Conservation (phyloP, 2,329 filamentous ascomycete species). For the Fusarium sp. region DNA sequence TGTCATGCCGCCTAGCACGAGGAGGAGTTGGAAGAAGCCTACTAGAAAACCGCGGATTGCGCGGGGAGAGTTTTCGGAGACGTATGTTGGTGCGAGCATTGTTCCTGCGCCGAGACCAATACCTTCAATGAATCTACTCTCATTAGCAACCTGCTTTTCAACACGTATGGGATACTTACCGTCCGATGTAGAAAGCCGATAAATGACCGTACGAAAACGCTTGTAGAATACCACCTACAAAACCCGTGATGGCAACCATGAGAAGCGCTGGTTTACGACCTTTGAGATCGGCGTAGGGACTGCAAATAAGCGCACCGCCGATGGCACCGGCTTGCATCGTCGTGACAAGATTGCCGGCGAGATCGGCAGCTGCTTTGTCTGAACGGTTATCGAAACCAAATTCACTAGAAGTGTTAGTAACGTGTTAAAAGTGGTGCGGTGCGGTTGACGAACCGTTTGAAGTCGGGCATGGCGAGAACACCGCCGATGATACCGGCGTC, state of each 20-base stretch:
- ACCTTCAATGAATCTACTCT: constrained; percentile 63
- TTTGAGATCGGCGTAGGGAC: constrained; percentile 44
- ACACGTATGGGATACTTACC: no score
- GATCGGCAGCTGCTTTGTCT: constrained; percentile 29
- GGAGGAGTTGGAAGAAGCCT: constrained; percentile 70
- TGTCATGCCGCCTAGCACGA: constrained; percentile 63
- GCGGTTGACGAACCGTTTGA: constrained; percentile 21
- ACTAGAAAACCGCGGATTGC: constrained; percentile 69
- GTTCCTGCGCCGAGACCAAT: constrained; percentile 63
- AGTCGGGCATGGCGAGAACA: constrained; percentile 45
- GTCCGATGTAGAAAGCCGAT: constrained; percentile 47
- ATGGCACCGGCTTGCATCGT: constrained; percentile 47
- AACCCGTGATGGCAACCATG: constrained; percentile 44
- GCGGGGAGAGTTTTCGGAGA: constrained; percentile 69
- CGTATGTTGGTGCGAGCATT: constrained; percentile 70
- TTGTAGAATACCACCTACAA: constrained; percentile 49
- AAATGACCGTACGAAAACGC: constrained; percentile 48
- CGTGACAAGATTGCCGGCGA: constrained; percentile 45
- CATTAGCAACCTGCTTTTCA: no score
- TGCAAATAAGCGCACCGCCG: constrained; percentile 40
- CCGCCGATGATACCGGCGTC: constrained; percentile 47
- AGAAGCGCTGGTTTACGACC: constrained; percentile 50
- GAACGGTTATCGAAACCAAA: constrained; percentile 39
- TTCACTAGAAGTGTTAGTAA: constrained; percentile 9
- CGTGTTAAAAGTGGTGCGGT: background rate